Evolutionary conservation across 2,329 filamentous ascomycete species (phyloP), one percentile per base, ranked within the genome.

Genomic region (Seiridium cupressi): DNA sequence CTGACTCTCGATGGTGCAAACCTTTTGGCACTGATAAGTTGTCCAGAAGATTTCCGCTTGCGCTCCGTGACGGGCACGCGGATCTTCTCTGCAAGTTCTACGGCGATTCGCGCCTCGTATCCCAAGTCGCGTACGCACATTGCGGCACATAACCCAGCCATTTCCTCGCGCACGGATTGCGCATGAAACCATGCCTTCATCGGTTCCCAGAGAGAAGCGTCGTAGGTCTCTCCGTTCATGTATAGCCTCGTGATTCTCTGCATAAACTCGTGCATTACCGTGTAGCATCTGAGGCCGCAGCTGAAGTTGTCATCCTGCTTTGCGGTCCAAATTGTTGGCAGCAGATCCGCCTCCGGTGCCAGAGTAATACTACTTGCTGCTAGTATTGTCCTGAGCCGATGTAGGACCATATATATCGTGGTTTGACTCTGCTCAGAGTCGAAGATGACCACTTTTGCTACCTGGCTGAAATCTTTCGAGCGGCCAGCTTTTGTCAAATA

Each of bases 241-340:
- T 9, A 26, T 7, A 47, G 11, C 6, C 13, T 34, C 10, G 51
- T 59, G n/a, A 59, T 36, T 7, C 42, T 51, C 46, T 51, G 40
- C 58, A 60, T 60, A 35, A 60, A 42, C 38, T 60, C 53, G 35
- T 44, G 18, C 5, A 35, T 40, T 18, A 57, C 40, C 6, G 11
- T 8, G 36, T 51, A 60, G 7, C 51, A 44, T 3, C 44, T 36
- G 4, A 60, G 4, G 9, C 58, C 58, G 32, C 51, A 56, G 13
- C 34, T 51, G 26, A 13, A 51, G 26, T 8, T 3, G 31, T 56
- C 51, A 6, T 31, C 6, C 31, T 60, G 58, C n/a, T 9, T 44
- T 5, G 53, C 35, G 13, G 42, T 31, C 58, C 53, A 56, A 9
- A 49, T 18, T 3, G 26, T 5, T 5, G 2, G 53, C 11, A 8